These are phyloP conservation scores for Fusarium globosum DNA, from an alignment of 2,329 filamentous ascomycete species.

Conservation along the genomic window DNA sequence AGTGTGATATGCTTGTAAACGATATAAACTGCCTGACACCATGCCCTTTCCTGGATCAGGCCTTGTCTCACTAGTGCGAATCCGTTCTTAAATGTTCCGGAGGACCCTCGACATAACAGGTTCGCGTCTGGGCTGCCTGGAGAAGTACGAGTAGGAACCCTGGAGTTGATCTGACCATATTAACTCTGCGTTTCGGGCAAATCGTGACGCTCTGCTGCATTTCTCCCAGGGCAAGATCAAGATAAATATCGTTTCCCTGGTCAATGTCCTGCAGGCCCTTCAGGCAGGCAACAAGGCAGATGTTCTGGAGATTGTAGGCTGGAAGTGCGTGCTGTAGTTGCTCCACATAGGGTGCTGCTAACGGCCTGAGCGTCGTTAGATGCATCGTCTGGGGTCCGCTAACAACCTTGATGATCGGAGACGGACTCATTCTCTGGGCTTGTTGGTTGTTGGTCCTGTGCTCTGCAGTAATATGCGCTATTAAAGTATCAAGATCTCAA, in stretches of 20 bases:
- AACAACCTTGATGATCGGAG: constrained; percentile 36
- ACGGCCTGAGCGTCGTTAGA: constrained; percentile 34
- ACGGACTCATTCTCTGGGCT: constrained; percentile 4
- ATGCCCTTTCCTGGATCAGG: not conserved
- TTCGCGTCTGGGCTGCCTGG: not conserved
- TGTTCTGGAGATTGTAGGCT: constrained; percentile 13
- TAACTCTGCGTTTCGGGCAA: not conserved
- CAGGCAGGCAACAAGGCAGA: constrained; percentile 11
- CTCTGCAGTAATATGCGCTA: not conserved
- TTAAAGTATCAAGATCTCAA: not conserved
- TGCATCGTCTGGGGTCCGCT: constrained; percentile 26
- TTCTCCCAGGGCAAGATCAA: not conserved
- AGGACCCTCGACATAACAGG: not conserved
- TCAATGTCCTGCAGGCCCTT: not conserved
- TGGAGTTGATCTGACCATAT: not conserved
- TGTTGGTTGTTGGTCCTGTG: not conserved
- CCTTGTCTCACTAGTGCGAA: constrained; percentile 21
- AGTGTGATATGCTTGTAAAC: constrained; percentile 34
- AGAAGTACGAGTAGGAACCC: not conserved
- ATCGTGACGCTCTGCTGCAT: not conserved
- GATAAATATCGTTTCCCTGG: not conserved
- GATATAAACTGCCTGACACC: not conserved
- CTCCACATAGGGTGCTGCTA: constrained; percentile 35
- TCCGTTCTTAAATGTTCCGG: constrained; percentile 1
- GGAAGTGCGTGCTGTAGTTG: constrained; percentile 22